Percentiles rank a stretch among this genome's conserved stretches.
Conservation (phyloP, 2,329 filamentous ascomycete species). For the Sarocladiaceae sp. region DNA sequence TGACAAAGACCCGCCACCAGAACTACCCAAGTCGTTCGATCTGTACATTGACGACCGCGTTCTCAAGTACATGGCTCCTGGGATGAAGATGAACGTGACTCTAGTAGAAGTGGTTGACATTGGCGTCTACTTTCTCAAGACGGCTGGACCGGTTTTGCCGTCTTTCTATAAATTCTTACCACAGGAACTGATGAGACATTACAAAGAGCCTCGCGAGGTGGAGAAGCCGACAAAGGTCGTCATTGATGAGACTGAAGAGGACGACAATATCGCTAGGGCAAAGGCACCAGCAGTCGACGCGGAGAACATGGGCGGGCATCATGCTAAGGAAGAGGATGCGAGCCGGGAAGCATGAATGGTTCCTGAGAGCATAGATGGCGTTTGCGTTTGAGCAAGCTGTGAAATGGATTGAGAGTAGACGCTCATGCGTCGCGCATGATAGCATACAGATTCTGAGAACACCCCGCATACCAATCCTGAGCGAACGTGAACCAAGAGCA, state of each 20-base stretch:
- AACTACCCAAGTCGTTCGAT: neutral
- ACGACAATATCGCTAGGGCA: too few species aligned
- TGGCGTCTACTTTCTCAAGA: constrained; percentile 60
- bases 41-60: constrained; percentile 14
- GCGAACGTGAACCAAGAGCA: too few species aligned
- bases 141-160: constrained; percentile 46
- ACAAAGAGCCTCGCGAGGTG: constrained; percentile 48
- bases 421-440: too few species aligned
- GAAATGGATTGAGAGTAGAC: too few species aligned
- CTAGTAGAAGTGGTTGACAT: constrained; percentile 51
- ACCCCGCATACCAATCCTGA: too few species aligned
- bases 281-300: too few species aligned
- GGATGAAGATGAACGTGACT: constrained; percentile 54
- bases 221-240: constrained; percentile 41
- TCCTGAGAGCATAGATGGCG: too few species aligned
- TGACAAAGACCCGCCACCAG: neutral
- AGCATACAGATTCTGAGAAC: too few species aligned
- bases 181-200: constrained; percentile 63
- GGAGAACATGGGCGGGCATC: too few species aligned
- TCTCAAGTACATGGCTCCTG: constrained; percentile 48
- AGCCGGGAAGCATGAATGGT: too few species aligned
- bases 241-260: constrained; percentile 19
- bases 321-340: too few species aligned
- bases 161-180: constrained; percentile 59
- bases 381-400: too few species aligned